A percentile compares a stretch with the other conserved stretches of the same genome.
Evolutionary conservation across 139 green algal genomes (phyloP).

Genomic region (Chlamydomonas schloesseri): DNA sequence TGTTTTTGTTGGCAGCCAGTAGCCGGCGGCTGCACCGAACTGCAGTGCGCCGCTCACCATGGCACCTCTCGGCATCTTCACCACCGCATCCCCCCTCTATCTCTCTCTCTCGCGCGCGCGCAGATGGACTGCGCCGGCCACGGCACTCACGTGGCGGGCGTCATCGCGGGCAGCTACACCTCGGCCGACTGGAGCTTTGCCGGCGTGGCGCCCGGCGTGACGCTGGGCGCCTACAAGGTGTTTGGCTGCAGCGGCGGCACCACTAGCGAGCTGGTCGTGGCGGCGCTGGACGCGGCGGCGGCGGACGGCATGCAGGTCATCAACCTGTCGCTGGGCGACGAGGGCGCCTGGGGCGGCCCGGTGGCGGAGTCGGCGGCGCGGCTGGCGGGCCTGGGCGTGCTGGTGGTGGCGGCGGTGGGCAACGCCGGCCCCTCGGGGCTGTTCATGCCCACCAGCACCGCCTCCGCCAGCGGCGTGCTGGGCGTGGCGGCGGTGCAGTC

Average conservation of each 20-base stretch:
- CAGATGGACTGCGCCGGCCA: conserved; percentile 50
- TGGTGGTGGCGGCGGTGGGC: conserved; percentile 17
- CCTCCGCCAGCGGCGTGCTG: neutral
- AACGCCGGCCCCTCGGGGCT: conserved; percentile 16
- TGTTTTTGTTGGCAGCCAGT: too few species aligned
- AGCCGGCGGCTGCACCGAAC: too few species aligned
- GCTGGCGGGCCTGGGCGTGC: neutral
- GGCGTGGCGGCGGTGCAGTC: conserved; percentile 5
- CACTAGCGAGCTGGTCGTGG: conserved; percentile 15
- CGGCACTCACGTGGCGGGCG: conserved; percentile 56
- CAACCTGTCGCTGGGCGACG: conserved; percentile 26
- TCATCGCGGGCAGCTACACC: conserved; percentile 35
- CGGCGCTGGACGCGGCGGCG: conserved; percentile 10
- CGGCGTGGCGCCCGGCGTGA: conserved; percentile 13
- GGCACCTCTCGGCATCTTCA: too few species aligned
- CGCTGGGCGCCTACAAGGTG: conserved; percentile 32
- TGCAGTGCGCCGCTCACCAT: too few species aligned
- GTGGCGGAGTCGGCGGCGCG: neutral
- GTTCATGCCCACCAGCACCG: neutral
- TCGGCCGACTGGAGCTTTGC: too few species aligned
- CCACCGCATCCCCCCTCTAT: too few species aligned
- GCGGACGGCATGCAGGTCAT: conserved; percentile 37
- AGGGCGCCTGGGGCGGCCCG: conserved; percentile 16
- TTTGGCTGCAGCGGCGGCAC: conserved; percentile 33
- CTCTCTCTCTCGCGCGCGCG: too few species aligned